Base-by-base conservation (phyloP, 2,329 filamentous ascomycete species). In the Dothistroma septosporum region DNA sequence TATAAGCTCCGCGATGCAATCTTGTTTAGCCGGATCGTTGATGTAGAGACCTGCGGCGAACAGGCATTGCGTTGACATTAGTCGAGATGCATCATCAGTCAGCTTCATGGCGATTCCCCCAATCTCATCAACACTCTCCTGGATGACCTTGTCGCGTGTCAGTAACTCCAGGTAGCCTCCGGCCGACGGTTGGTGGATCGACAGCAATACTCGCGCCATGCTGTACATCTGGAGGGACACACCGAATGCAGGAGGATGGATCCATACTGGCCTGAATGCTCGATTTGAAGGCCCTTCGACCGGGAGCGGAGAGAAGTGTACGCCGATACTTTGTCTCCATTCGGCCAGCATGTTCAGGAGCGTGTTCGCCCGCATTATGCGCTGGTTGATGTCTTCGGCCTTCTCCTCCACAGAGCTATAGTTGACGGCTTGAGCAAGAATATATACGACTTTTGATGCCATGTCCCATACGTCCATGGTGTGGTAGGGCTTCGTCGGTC, bases 371-470 rank as follows among this genome's bases (percentile, higher is more conserved):
- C 64, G 61, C n/a, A 63, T 16, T 14, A 83, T 78, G 21, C 81
- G 76, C 35, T 66, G 66, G n/a, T 70, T 63, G 21, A 78, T 72
- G 57, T 74, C 74, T 35, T 75, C 66, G 53, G 80, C 76, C 35
- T 71, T 74, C 58, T 79, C 79, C 60, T 83, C 79, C n/a, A 79
- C 76, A 0, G 83, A 82, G 53, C 81, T 82, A 69, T 83, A 87
- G 63, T 85, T 84, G 3, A 86, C 79, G 2, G 80, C 80, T 65
- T 83, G 79, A 0, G 82, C 80, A 4, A 85, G 76, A 1, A 86
- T 77, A 64, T 83, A 87, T 0, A 83, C 75, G 0, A 82, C 78
- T 0, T 81, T 76, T 5, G 78, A 76, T 0, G 83, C 83, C 28
- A 87, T 74, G 53, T 86, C 84, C 55, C 83, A 77, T 0, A 79